Conservation (phyloP, 257 asterid species). For the Solanum sejunctum region DNA sequence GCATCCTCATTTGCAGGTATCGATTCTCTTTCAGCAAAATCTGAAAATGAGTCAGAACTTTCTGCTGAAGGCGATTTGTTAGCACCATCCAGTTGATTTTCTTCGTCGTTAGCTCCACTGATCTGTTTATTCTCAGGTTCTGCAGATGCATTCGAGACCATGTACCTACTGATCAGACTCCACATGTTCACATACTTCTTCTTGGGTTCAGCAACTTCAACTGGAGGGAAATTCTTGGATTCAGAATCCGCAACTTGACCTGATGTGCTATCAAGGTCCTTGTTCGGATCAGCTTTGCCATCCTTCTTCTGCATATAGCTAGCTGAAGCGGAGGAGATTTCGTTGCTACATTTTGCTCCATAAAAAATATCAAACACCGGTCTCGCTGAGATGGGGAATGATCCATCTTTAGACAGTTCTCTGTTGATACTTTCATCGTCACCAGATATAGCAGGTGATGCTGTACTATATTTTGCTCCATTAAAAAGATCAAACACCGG, state of each 20-base stretch:
- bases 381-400: not conserved
- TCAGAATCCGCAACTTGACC: slow-evolving; percentile 9
- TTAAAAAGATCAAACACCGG: slow-evolving; percentile 5
- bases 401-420: slow-evolving; percentile 2
- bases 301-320: slow-evolving; percentile 8
- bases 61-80: slow-evolving; percentile 3
- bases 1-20: slow-evolving; percentile 16
- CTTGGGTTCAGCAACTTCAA: not conserved
- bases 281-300: slow-evolving; percentile 9
- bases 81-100: slow-evolving; percentile 10
- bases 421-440: not conserved
- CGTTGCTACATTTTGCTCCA: slow-evolving; percentile 11
- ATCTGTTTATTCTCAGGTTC: not conserved
- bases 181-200: slow-evolving; percentile 25
- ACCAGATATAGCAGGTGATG: not conserved
- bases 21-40: slow-evolving; percentile 12
- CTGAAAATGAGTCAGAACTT: slow-evolving; percentile 2
- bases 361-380: slow-evolving; percentile 6
- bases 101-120: not conserved
- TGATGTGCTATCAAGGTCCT: not conserved
- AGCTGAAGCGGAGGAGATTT: slow-evolving; percentile 14
- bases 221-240: not conserved
- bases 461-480: slow-evolving; percentile 1
- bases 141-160: slow-evolving; percentile 14
- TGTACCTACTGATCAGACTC: slow-evolving; percentile 25